These are phyloP conservation scores for Exobasidium cylindrosporum DNA, from an alignment of 1,284 basidiomycete species.

Conservation along the genomic window DNA sequence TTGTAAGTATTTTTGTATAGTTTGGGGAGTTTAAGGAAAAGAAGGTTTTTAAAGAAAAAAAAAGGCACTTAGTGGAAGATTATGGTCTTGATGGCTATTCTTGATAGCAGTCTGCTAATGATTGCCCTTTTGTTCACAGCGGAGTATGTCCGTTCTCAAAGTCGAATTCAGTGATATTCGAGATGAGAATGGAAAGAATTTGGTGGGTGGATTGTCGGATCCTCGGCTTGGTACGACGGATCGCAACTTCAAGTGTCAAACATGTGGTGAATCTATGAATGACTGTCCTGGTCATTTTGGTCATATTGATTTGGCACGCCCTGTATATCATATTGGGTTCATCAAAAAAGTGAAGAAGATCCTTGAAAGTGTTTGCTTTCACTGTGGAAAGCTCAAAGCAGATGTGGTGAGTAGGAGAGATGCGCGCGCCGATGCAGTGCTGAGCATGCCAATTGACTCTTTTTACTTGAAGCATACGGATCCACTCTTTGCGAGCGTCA, in stretches of 20 bases:
- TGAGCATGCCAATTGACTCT: neutral
- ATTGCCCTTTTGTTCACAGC: constrained; percentile 57
- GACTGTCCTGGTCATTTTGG: constrained; percentile 89
- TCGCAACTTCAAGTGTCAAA: constrained; percentile 99
- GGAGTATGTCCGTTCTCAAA: constrained; percentile 96
- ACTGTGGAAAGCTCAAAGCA: constrained; percentile 95
- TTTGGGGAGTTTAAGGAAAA: neutral
- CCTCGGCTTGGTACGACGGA: constrained; percentile 96
- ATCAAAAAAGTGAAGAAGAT: constrained; percentile 99
- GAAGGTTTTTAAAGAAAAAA: no score
- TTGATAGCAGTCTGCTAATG: constrained; percentile 6
- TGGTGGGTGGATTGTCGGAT: constrained; percentile 92
- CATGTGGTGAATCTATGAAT: constrained; percentile 74
- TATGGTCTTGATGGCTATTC: no score
- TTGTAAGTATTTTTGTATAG: constrained; percentile 57
- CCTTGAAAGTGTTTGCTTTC: constrained; percentile 95
- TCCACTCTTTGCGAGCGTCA: constrained; percentile 46
- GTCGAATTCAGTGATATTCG: constrained; percentile 97
- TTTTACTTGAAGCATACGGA: constrained; percentile 30
- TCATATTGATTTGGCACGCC: constrained; percentile 92
- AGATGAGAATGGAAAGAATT: constrained; percentile 80
- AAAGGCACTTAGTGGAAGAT: no score
- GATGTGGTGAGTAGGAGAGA: constrained; percentile 59
- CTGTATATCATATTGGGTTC: constrained; percentile 96
- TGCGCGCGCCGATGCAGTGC: neutral